phyloP scores from a whole-genome alignment of 495 filamentous ascomycete genomes.

The Hamigera avellanea region DNA sequence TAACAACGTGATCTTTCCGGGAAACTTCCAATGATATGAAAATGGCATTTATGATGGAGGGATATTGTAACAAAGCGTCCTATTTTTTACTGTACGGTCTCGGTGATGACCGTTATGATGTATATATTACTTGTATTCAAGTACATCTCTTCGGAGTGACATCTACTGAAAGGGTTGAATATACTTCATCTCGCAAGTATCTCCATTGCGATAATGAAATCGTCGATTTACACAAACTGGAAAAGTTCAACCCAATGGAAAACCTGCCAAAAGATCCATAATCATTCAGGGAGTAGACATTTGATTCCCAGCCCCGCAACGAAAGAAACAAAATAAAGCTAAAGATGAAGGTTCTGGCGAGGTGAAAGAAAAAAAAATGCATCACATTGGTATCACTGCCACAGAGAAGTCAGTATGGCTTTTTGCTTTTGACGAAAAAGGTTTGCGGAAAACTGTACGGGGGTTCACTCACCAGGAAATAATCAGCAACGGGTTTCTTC shows the following conservation, averaged over 20 bases:
- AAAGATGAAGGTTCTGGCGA: too few relatives aligned
- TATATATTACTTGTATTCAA: too few relatives aligned
- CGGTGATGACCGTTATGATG: too few relatives aligned
- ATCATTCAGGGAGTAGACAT: neutral
- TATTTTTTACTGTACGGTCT: too few relatives aligned
- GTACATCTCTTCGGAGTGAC: too few relatives aligned
- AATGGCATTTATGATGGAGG: neutral
- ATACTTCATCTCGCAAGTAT: too few relatives aligned
- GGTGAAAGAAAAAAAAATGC: too few relatives aligned
- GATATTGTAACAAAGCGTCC: too few relatives aligned
- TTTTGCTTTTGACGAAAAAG: slow-evolving; percentile 1
- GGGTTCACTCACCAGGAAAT: slow-evolving; percentile 59
- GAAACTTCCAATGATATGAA: slow-evolving; percentile 6
- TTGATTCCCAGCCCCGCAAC: neutral
- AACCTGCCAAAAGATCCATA: neutral
- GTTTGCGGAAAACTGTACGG: neutral
- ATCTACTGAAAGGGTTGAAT: too few relatives aligned
- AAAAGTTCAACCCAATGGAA: too few relatives aligned
- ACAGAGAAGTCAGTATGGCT: slow-evolving; percentile 1
- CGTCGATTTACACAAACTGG: too few relatives aligned
- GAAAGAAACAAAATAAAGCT: neutral
- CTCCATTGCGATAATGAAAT: too few relatives aligned
- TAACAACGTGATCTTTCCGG: slow-evolving; percentile 4
- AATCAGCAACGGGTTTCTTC: slow-evolving; percentile 96
- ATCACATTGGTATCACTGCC: slow-evolving; percentile 10